Base-by-base conservation (phyloP, 352 stramenopile genomes). In the Phytophthora multivora region DNA sequence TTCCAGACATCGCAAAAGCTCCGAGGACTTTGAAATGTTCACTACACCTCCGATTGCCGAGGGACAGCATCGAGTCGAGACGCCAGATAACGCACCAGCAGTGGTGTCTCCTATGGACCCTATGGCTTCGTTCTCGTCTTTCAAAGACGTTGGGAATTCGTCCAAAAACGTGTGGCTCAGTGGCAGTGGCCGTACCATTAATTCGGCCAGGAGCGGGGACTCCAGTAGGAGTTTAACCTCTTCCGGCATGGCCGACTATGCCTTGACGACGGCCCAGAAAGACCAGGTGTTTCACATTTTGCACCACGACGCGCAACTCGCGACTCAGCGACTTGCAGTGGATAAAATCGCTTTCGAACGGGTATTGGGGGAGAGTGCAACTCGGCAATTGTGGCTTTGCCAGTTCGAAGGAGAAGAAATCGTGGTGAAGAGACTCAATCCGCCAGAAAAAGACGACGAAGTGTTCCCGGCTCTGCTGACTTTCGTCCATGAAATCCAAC, bases 401-500 rank as follows among this genome's bases (percentile, higher is more conserved):
- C 71, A 79, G 56, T 77, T 74, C 31, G 71, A 79, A 26, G 71
- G 71, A 3, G 66, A 79, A 2, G 71, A 76, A 63, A 74, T 79
- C 43, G 67, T 66, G 4, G 66, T 79, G 51, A 76, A 74, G 40
- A 55, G 51, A 42, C 71, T 79, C 30, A 57, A 42, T 41, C 43
- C 56, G 5, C 59, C 56, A 0, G 15, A 58, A 1, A 47, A 49
- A 9, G 40, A 41, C 19, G 39, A 57, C 30, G 33, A 63, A 4
- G 54, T 63, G 1, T 69, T 63, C 48, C 60, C 60, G 5, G 49
- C 39, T 2, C 16, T 75, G 51, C 18, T 80, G 19, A 62, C 26
- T 9, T 93, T 94, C 23, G 64, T 89, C 12, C 53, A 50, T 2
- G 86, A 94, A 52, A 89, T 91, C 53, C 85, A 85, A 43, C 62